Conservation (phyloP, 2,329 filamentous ascomycete species). For the Exophiala spinifera region DNA sequence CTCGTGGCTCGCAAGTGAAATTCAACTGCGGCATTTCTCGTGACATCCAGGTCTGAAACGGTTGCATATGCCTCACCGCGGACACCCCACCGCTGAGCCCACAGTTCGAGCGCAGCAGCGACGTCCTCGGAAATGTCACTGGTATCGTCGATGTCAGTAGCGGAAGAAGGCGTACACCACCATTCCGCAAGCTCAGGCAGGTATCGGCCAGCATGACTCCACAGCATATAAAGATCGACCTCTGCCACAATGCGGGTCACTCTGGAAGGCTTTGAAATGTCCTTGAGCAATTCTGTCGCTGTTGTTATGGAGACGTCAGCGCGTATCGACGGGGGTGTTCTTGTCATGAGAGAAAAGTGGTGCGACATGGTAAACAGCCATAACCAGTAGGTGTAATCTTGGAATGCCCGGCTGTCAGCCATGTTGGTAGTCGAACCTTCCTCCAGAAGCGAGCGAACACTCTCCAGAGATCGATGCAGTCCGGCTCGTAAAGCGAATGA, state of each 20-base stretch:
- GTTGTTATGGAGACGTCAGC: constrained; percentile 9
- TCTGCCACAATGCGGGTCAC: constrained; percentile 12
- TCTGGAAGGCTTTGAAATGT: constrained; percentile 3
- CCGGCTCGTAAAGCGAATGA: constrained; percentile 7
- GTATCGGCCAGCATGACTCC: constrained; percentile 10
- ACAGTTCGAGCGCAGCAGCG: constrained; percentile 6
- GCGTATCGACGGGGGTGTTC: constrained; percentile 7
- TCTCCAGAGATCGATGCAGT: constrained; percentile 12
- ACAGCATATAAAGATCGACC: constrained; percentile 12
- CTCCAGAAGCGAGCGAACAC: background rate
- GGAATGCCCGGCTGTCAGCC: constrained; percentile 2
- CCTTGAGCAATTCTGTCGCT: constrained; percentile 6
- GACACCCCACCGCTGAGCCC: constrained; percentile 11
- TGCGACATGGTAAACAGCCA: constrained; percentile 15
- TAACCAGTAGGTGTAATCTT: constrained; percentile 11
- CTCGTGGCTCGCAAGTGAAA: constrained; percentile 9
- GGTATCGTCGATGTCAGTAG: background rate
- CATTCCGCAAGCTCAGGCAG: constrained; percentile 10
- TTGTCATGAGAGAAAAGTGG: constrained; percentile 15
- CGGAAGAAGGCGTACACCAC: constrained; percentile 12
- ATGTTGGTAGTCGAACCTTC: background rate
- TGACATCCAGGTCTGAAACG: constrained; percentile 9
- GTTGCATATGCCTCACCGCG: constrained; percentile 9
- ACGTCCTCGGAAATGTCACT: constrained; percentile 5
- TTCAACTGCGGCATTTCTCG: constrained; percentile 6